Conservation (phyloP, 108 stramenopile species). For the Mediolabrus comicus region DNA sequence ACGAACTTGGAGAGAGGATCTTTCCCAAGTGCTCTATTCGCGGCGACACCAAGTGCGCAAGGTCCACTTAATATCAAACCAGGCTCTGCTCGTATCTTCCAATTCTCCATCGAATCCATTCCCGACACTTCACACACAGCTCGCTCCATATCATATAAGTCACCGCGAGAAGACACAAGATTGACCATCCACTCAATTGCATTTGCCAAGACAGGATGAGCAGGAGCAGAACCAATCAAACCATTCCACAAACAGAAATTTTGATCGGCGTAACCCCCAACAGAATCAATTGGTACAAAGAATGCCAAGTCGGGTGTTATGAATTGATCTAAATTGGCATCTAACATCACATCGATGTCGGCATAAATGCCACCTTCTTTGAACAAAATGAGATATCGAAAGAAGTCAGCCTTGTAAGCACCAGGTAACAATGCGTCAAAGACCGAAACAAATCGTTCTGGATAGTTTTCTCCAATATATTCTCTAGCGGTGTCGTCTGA, state of each 20-base stretch:
- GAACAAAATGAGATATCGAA: constrained; percentile 58
- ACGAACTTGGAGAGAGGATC: constrained; percentile 41
- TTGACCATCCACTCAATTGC: constrained; percentile 60
- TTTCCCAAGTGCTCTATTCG: constrained; percentile 52
- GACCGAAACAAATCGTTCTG: constrained; percentile 41
- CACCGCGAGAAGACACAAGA: constrained; percentile 40
- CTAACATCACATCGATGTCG: constrained; percentile 61
- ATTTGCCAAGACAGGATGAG: constrained; percentile 53
- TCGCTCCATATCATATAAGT: constrained; percentile 60
- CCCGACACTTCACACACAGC: constrained; percentile 32
- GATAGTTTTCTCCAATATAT: constrained; percentile 44
- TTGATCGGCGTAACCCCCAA: constrained; percentile 43
- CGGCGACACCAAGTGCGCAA: constrained; percentile 56
- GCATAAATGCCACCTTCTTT: constrained; percentile 65
- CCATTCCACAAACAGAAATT: constrained; percentile 67
- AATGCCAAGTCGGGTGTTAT: constrained; percentile 53
- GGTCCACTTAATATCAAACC: constrained; percentile 52
- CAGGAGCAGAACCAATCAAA: constrained; percentile 56
- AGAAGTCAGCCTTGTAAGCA: constrained; percentile 65
- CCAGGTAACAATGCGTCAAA: constrained; percentile 47
- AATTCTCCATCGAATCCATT: constrained; percentile 36
- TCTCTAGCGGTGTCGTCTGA: constrained; percentile 35
- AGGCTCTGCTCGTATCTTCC: constrained; percentile 51
- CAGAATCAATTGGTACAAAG: constrained; percentile 57
- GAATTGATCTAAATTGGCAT: constrained; percentile 55